phyloP scores from a whole-genome alignment of 768 basidiomycete genomes.

The Tylopilus plumbeoviolaceoides region DNA sequence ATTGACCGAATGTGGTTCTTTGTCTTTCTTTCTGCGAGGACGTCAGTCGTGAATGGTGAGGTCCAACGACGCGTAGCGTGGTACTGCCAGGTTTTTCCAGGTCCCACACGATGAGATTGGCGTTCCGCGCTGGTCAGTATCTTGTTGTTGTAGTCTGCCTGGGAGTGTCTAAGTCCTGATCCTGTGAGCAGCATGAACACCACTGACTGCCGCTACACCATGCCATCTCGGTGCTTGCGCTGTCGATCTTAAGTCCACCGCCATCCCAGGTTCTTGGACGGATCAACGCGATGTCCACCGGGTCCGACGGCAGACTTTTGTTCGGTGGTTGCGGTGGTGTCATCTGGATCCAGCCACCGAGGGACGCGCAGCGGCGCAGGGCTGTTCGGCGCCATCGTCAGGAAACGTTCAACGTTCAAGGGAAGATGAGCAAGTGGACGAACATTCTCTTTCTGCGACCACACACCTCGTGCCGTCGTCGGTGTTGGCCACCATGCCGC shows the following conservation, averaged over 20 bases:
- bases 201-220: constrained; percentile 68
- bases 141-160: constrained; percentile 64
- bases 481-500: constrained; percentile 60
- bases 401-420: not conserved
- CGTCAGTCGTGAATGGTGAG: constrained; percentile 11
- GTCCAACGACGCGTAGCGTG: constrained; percentile 46
- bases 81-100: constrained; percentile 58
- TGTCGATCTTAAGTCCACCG: constrained; percentile 74
- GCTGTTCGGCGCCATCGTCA: constrained; percentile 35
- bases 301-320: constrained; percentile 51
- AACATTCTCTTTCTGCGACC: constrained; percentile 78
- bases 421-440: constrained; percentile 19
- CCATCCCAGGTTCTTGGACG: constrained; percentile 75
- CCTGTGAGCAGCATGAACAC: too few relatives aligned
- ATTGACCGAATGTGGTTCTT: constrained; percentile 73
- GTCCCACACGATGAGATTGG: constrained; percentile 84
- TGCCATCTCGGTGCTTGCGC: constrained; percentile 74
- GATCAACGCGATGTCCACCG: constrained; percentile 64
- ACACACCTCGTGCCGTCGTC: constrained; percentile 66
- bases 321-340: constrained; percentile 33
- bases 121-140: constrained; percentile 80
- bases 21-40: constrained; percentile 51
- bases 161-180: not conserved
- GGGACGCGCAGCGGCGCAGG: constrained; percentile 57
- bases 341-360: constrained; percentile 48